Conservation (phyloP, 1,139 yeast genomes). For the Suzukiozyma palmioleophila region DNA sequence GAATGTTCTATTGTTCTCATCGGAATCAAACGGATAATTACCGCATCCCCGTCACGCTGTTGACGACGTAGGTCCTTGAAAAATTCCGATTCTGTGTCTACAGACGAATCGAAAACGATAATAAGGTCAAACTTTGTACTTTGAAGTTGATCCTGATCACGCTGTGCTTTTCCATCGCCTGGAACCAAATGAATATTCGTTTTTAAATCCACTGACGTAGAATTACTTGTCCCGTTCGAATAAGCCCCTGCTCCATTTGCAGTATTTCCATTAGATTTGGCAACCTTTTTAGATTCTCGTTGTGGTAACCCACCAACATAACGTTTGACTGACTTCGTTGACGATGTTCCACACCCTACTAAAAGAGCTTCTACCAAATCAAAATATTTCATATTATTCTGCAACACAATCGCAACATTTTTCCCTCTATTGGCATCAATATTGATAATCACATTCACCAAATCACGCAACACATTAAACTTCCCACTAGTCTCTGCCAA, state of each 20-base stretch:
- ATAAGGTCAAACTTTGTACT: constrained; percentile 52
- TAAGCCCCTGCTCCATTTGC: not conserved
- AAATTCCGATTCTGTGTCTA: constrained; percentile 36
- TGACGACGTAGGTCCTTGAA: constrained; percentile 29
- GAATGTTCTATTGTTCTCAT: constrained; percentile 82
- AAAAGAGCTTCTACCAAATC: constrained; percentile 78
- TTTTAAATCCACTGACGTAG: not conserved
- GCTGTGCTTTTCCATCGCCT: constrained; percentile 32
- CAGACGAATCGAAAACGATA: constrained; percentile 69
- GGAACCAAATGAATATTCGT: constrained; percentile 42
- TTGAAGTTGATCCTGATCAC: constrained; percentile 20
- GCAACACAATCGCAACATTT: constrained; percentile 35
- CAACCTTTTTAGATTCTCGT: constrained; percentile 32
- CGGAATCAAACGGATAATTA: constrained; percentile 68
- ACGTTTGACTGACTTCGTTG: constrained; percentile 52
- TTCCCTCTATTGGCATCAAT: constrained; percentile 37
- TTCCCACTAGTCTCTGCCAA: constrained; percentile 85
- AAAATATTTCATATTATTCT: constrained; percentile 42
- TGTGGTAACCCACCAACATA: constrained; percentile 55
- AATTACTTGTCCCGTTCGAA: not conserved
- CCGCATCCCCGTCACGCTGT: constrained; percentile 36
- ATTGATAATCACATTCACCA: constrained; percentile 41
- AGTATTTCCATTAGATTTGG: constrained; percentile 11
- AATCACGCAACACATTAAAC: constrained; percentile 63
- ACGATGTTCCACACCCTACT: constrained; percentile 50